Conservation (phyloP, 2,329 filamentous ascomycete genomes). For the Penicillium sp. region DNA sequence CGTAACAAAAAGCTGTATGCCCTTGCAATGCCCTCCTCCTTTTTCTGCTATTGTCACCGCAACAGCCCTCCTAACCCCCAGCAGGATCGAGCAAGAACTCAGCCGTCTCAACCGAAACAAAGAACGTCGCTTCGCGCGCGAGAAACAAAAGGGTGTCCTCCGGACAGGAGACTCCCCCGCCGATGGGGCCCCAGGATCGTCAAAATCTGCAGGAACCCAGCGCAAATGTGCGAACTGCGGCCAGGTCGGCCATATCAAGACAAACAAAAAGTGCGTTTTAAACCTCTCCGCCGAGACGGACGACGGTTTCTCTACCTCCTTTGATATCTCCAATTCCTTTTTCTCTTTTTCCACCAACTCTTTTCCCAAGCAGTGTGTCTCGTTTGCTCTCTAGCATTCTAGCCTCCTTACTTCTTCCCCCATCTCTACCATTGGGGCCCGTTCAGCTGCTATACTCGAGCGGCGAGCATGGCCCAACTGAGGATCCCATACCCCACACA, state of each 20-base stretch:
- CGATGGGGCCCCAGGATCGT: constrained; percentile 49
- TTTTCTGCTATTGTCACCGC: not conserved
- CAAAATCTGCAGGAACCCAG: constrained; percentile 68
- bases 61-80: constrained; percentile 17
- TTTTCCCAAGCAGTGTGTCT: not conserved
- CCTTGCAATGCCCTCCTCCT: constrained; percentile 1
- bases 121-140: constrained; percentile 84
- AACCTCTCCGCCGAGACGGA: not conserved
- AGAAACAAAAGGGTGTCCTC: constrained; percentile 77
- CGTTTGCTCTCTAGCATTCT: not conserved
- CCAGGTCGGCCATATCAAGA: constrained; percentile 96
- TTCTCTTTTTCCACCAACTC: constrained; percentile 28
- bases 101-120: constrained; percentile 88
- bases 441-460: not conserved
- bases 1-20: constrained; percentile 62
- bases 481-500: constrained; percentile 8
- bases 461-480: constrained; percentile 1
- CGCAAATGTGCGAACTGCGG: constrained; percentile 98
- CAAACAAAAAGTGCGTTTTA: constrained; percentile 84
- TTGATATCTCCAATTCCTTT: constrained; percentile 15
- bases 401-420: not conserved
- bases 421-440: too few species aligned
- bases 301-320: constrained; percentile 9
- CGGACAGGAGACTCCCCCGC: constrained; percentile 52
- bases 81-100: constrained; percentile 73